Evolutionary conservation across 306 rosid genomes (phyloP).

Genomic region (Prinsepia uniflora): DNA sequence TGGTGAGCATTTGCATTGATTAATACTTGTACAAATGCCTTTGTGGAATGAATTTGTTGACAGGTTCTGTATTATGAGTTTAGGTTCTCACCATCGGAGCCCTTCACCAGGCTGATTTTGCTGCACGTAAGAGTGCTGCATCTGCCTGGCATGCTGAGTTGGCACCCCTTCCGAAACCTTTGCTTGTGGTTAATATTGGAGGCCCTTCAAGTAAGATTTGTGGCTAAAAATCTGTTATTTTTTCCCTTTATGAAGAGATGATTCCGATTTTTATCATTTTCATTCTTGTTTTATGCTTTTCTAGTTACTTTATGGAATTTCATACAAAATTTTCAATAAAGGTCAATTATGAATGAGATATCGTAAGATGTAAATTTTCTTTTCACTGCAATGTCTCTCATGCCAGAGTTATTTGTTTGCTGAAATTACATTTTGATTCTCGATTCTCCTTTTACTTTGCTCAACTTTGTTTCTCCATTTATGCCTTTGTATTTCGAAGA

Average conservation of each 20-base stretch:
- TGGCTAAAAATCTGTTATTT: background rate
- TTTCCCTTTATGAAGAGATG: background rate
- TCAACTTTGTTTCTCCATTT: background rate
- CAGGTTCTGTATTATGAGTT: constrained; percentile 19
- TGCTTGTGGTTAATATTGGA: constrained; percentile 81
- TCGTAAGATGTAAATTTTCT: background rate
- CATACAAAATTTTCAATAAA: background rate
- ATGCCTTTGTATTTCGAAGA: constrained; percentile 15
- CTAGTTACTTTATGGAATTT: background rate
- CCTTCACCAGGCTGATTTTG: constrained; percentile 82
- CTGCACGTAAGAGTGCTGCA: constrained; percentile 70
- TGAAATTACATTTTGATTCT: constrained; percentile 4
- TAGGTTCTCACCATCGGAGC: constrained; percentile 90
- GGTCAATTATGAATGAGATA: background rate
- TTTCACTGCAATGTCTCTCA: constrained; percentile 4
- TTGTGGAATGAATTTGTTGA: background rate
- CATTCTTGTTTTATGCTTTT: background rate
- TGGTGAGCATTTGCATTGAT: constrained; percentile 49
- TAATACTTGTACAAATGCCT: constrained; percentile 14
- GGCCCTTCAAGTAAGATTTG: constrained; percentile 71
- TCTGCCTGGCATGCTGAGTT: constrained; percentile 73
- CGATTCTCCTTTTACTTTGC: constrained; percentile 12
- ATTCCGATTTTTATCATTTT: background rate
- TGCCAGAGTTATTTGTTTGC: constrained; percentile 16
- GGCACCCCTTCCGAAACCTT: constrained; percentile 72